Evolutionary conservation across 768 basidiomycete species (phyloP).

Genomic region (Amanita rimosa): DNA sequence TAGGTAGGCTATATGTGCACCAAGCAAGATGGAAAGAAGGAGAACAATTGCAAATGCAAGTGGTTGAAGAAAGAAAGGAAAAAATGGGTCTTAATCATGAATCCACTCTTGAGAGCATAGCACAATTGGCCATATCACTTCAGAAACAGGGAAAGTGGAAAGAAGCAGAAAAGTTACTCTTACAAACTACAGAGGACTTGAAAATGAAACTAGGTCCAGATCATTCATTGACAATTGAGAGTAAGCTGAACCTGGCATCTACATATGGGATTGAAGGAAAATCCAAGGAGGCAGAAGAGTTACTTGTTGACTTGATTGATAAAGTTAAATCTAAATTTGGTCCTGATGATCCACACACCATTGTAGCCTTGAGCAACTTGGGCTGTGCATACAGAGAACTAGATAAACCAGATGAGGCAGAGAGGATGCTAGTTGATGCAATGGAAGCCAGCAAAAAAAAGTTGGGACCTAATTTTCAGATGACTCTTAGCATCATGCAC

Average conservation of each 20-base stretch:
- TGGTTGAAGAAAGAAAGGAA: not conserved
- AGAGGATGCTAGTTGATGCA: not conserved
- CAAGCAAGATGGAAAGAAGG: not conserved
- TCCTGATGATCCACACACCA: slow-evolving; percentile 6
- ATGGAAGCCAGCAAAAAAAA: not conserved
- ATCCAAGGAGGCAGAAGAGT: slow-evolving; percentile 1
- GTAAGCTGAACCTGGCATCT: slow-evolving; percentile 1
- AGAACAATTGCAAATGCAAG: not conserved
- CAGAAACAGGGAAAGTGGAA: not conserved
- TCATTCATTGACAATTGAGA: slow-evolving; percentile 2
- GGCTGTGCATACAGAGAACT: slow-evolving; percentile 2
- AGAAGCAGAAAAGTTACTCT: not conserved
- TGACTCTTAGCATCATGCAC: slow-evolving; percentile 1
- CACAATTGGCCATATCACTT: not conserved
- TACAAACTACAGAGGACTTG: not conserved
- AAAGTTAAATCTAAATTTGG: not conserved
- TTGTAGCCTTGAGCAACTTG: not conserved
- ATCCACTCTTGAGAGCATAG: not conserved
- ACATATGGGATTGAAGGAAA: slow-evolving; percentile 3
- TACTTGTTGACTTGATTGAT: slow-evolving; percentile 3
- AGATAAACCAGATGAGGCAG: not conserved
- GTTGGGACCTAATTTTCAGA: slow-evolving; percentile 1
- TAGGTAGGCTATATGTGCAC: not conserved
- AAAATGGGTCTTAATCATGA: not conserved
- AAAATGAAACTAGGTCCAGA: slow-evolving; percentile 3